Evolutionary conservation across 495 filamentous ascomycete genomes (phyloP).

Genomic region (Tuber aestivum): DNA sequence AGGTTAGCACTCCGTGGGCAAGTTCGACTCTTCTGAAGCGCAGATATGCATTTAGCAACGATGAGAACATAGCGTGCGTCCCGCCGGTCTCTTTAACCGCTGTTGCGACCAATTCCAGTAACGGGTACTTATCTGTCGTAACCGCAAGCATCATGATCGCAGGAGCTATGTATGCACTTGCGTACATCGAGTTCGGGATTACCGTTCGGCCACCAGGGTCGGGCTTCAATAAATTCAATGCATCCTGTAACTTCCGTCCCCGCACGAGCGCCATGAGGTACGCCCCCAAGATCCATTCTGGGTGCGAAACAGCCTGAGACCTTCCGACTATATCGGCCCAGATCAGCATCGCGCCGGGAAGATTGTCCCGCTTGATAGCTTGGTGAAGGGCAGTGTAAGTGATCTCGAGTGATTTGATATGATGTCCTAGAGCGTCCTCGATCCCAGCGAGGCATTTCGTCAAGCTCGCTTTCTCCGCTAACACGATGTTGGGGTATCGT

Average conservation of each 20-base stretch:
- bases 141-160: slow-evolving; percentile 21
- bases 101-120: slow-evolving; percentile 8
- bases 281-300: slow-evolving; percentile 4
- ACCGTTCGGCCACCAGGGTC: not conserved
- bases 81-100: slow-evolving; percentile 6
- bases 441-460: slow-evolving; percentile 17
- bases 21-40: slow-evolving; percentile 11
- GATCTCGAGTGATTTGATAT: slow-evolving; percentile 13
- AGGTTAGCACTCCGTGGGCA: slow-evolving; percentile 13
- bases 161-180: slow-evolving; percentile 15
- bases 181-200: slow-evolving; percentile 13
- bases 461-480: slow-evolving; percentile 16
- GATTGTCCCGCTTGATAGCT: slow-evolving; percentile 15
- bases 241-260: slow-evolving; percentile 12
- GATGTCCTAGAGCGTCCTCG: slow-evolving; percentile 15
- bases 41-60: slow-evolving; percentile 31
- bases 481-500: slow-evolving; percentile 23
- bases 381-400: slow-evolving; percentile 14
- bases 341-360: slow-evolving; percentile 17
- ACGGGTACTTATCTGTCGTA: not conserved
- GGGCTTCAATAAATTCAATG: slow-evolving; percentile 18
- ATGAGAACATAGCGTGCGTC: slow-evolving; percentile 18
- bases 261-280: slow-evolving; percentile 21
- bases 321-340: slow-evolving; percentile 9
- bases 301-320: not conserved